Conservation (phyloP, 345 rosid species). For the Iberis pinnata region DNA sequence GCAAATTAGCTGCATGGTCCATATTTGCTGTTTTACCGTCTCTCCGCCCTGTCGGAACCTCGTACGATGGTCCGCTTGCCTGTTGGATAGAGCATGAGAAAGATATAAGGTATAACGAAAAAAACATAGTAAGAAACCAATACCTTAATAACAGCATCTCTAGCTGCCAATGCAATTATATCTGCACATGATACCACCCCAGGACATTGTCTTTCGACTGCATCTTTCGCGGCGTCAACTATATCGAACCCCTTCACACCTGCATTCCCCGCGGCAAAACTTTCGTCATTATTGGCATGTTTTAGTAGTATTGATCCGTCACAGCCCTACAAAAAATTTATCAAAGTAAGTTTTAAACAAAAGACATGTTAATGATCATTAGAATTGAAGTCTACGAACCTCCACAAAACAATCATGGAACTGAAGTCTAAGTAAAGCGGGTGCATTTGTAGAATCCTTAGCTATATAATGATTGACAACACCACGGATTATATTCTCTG, state of each 20-base stretch:
- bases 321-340: too few relatives aligned
- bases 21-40: slow-evolving; percentile 42
- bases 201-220: slow-evolving; percentile 46
- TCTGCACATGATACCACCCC: slow-evolving; percentile 61
- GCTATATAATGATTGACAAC: slow-evolving; percentile 32
- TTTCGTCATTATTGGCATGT: slow-evolving; percentile 30
- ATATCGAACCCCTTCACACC: slow-evolving; percentile 41
- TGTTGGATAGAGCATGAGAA: slow-evolving; percentile 8
- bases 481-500: slow-evolving; percentile 36
- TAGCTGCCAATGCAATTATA: slow-evolving; percentile 49
- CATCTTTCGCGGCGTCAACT: slow-evolving; percentile 42
- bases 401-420: slow-evolving; percentile 67
- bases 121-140: too few relatives aligned
- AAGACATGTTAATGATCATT: too few relatives aligned
- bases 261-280: slow-evolving; percentile 30
- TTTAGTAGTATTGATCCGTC: slow-evolving; percentile 54
- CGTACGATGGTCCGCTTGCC: slow-evolving; percentile 43
- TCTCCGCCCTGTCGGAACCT: slow-evolving; percentile 57
- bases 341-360: too few relatives aligned
- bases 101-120: too few relatives aligned
- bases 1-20: slow-evolving; percentile 32
- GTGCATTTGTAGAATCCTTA: slow-evolving; percentile 35
- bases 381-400: too few relatives aligned
- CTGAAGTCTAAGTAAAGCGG: slow-evolving; percentile 47
- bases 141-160: slow-evolving; percentile 51